Conservation (phyloP, 2,329 filamentous ascomycete genomes). For the Exophiala alcalophila region DNA sequence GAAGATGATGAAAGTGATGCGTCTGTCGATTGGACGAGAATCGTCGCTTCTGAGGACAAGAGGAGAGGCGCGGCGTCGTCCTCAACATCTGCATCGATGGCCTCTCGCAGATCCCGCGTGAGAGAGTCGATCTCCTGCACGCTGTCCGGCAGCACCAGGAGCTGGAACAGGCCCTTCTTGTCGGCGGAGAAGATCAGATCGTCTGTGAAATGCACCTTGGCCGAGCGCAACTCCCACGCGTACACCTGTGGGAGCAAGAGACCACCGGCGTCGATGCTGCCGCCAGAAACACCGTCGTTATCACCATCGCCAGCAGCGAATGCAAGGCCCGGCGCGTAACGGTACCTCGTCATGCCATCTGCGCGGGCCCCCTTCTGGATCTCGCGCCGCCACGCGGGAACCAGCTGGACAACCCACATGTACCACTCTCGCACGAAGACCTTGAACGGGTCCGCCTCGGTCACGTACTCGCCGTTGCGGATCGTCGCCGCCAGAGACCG, state of each 20-base stretch:
- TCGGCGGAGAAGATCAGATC: conserved; percentile 34
- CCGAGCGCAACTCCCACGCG: conserved; percentile 27
- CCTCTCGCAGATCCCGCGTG: conserved; percentile 8
- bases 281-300: too few relatives aligned
- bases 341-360: conserved; percentile 36
- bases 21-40: conserved; percentile 20
- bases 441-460: conserved; percentile 33
- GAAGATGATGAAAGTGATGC: neutral
- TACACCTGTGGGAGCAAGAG: conserved; percentile 38
- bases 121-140: conserved; percentile 12
- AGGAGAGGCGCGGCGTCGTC: conserved; percentile 12
- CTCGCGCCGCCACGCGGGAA: conserved; percentile 34
- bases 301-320: conserved; percentile 34
- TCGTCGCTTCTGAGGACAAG: conserved; percentile 17
- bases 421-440: conserved; percentile 35
- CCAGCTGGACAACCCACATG: conserved; percentile 36
- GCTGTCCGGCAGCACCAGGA: conserved; percentile 33
- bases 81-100: conserved; percentile 13
- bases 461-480: conserved; percentile 37
- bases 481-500: conserved; percentile 37
- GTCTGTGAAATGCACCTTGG: conserved; percentile 34
- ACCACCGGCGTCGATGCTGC: too few relatives aligned
- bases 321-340: conserved; percentile 33
- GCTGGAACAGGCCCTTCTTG: conserved; percentile 35
- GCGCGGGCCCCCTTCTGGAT: conserved; percentile 34